Evolutionary conservation across 345 rosid species (phyloP), one percentile per base, ranked within the genome.

Genomic region (Rubroshorea leprosula): DNA sequence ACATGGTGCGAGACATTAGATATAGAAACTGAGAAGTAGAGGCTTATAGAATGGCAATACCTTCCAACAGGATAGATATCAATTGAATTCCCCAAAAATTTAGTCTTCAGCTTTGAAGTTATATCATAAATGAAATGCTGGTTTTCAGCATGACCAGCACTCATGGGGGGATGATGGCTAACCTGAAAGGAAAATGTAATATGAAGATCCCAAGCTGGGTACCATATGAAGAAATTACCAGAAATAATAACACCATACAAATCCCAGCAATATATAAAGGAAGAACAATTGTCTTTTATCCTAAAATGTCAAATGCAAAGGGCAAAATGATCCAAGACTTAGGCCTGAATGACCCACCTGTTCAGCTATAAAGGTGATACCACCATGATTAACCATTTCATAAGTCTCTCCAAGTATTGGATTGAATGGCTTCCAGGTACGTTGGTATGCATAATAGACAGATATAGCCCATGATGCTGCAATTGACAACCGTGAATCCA

Each of bases 351-450:
- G 41, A 35, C 41, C 41, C 26, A 83, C 97, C 96, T 93, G 99
- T 72, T 93, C 97, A 26, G 90, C 52, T 23, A 93, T 78, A 73
- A 87, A 89, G 61, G 82, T 76, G 41, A 89, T 62, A 31, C 89
- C 87, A 35, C 78, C 85, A 68, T 83, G 82, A 70, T 89, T 87
- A 31, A 63, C 75, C 94, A 93, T 43, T 75, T 93, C 99, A 67
- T 80, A 93, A 59, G 99, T 93, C 77, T 93, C 97, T 0, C 97
- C 99, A 11, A 93, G 97, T 72, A 93, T 87, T 63, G 99, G 99
- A 76, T 93, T 93, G 68, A 93, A 93, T 4, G 97, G 99, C 75
- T 93, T 93, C 99, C 97, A 93, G 9, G 97, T 84, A 59, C 99
- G 85, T 76, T 84, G 92, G 60, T 38, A 81, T 31, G 90, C 97